Evolutionary conservation across 192 early-diverging fungal species (phyloP), one percentile per base, ranked within the genome.

Genomic region (Coemansia sp.): DNA sequence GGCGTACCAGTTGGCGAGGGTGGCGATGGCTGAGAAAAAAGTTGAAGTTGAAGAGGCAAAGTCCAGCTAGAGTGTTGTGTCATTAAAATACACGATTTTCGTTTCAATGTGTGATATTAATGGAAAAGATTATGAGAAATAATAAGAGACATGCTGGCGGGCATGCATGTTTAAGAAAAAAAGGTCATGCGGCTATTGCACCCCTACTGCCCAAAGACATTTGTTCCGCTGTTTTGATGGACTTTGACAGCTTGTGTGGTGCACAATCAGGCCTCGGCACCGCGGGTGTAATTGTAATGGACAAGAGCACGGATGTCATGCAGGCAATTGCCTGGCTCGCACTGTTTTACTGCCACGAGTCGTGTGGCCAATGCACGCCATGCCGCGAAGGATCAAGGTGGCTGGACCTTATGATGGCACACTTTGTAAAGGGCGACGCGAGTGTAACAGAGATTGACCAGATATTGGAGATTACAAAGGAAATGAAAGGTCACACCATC

Each of bases 401-500:
- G 97, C 82, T 97, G 62, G 91, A 90, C 59, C 87, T 90, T 73
- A 97, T 96, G 89, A 99, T 99, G 97, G 83, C 85, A 22, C 88
- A 95, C 49, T 96, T 99, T 77, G 94, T 94, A 66, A 79, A 81
- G 10, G 97, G 97, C 27, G 78, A 93, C 59, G 94, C 89, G 5
- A 86, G 84, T 11, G 68, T 82, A 13, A 82, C 86, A 24, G 97
- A 99, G 74, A 96, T 99, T 75, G 97, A 99, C 75, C 91, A 92
- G 88, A 94, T 99, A 45, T 86, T 92, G 68, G 95, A 97, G 82
- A 82, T 99, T 47, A 88, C 92, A 29, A 88, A 95, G 74, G 91
- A 97, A 82, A 99, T 99, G 82, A 95, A 99, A 78, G 97, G 97
- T 24, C 97, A 97, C 74, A 99, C 97, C n/a, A 99, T 99, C 72